Percentiles rank a stretch among this genome's conserved stretches.
Conservation (phyloP, 2,329 filamentous ascomycete species). For the Stagonosporopsis chrysanthemi region DNA sequence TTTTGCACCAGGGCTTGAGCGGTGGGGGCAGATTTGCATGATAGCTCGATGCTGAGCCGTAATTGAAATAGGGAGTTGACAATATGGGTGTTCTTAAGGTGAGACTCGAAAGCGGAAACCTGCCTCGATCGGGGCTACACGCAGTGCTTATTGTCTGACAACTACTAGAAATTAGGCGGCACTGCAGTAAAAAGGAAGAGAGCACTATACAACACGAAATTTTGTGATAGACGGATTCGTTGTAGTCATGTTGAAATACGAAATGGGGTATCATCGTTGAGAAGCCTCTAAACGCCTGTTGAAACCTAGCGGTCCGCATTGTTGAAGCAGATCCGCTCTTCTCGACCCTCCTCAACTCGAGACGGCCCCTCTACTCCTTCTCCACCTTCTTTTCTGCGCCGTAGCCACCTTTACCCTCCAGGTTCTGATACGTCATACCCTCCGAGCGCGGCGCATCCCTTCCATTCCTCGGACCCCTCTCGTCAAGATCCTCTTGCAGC, state of each 20-base stretch:
- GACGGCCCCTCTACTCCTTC: slow-evolving; percentile 1
- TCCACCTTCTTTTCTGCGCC: slow-evolving; percentile 60
- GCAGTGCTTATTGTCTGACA: too few relatives aligned
- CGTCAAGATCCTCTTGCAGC: slow-evolving; percentile 80
- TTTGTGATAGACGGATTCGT: not conserved
- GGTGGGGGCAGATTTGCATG: too few relatives aligned
- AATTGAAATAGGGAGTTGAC: too few relatives aligned
- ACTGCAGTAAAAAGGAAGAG: too few relatives aligned
- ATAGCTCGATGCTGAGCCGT: too few relatives aligned
- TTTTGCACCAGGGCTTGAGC: too few relatives aligned
- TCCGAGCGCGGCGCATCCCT: slow-evolving; percentile 57
- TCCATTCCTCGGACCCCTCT: slow-evolving; percentile 77
- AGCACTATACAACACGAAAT: too few relatives aligned
- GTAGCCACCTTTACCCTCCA: slow-evolving; percentile 69
- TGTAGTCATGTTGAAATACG: slow-evolving; percentile 36
- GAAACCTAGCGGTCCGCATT: slow-evolving; percentile 26
- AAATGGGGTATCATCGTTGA: slow-evolving; percentile 51
- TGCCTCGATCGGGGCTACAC: too few relatives aligned
- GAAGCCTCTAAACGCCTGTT: slow-evolving; percentile 35
- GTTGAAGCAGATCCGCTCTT: slow-evolving; percentile 36
- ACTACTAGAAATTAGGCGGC: too few relatives aligned
- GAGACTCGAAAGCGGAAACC: too few relatives aligned
- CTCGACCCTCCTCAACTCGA: not conserved
- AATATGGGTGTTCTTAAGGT: too few relatives aligned
- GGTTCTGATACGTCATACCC: slow-evolving; percentile 68